Evolutionary conservation across 139 green algal genomes (phyloP).

Genomic region (Gonium pectorale): DNA sequence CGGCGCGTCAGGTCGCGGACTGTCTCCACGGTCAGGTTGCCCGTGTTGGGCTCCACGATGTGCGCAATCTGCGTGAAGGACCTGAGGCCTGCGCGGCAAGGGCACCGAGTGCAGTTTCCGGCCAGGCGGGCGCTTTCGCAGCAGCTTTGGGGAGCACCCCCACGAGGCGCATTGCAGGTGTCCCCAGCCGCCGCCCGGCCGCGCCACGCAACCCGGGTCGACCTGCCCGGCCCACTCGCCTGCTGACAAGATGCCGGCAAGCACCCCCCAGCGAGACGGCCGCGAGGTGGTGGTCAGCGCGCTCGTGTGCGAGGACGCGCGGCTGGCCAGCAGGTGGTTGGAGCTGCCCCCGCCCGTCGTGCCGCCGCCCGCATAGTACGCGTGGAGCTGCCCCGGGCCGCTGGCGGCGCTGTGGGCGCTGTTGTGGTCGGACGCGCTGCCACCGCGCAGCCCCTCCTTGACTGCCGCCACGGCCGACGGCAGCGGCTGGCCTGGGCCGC

Average conservation of each 20-base stretch:
- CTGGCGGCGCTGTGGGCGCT: background rate
- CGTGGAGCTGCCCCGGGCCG: background rate
- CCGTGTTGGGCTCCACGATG: conserved; percentile 13
- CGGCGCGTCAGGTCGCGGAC: conserved; percentile 12
- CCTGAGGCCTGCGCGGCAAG: background rate
- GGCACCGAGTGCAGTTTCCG: no score
- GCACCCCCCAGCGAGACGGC: conserved; percentile 26
- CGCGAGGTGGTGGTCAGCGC: conserved; percentile 16
- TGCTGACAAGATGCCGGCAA: conserved; percentile 1
- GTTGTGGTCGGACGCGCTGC: background rate
- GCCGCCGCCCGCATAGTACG: background rate
- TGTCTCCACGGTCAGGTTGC: background rate
- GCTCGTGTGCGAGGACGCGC: conserved; percentile 19
- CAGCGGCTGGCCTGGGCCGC: no score
- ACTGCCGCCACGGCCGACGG: no score
- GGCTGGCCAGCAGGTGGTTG: background rate
- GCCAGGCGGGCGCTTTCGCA: no score
- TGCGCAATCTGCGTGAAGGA: conserved; percentile 14
- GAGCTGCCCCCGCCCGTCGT: background rate
- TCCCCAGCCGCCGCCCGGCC: no score
- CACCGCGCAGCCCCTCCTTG: no score
- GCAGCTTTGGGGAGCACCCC: no score
- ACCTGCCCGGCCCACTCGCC: background rate
- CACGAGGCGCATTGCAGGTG: no score
- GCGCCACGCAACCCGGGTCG: no score